Percentiles rank a stretch among this genome's conserved stretches.
Conservation (phyloP, 768 basidiomycete genomes). For the Leucosporidium creatinivorum region DNA sequence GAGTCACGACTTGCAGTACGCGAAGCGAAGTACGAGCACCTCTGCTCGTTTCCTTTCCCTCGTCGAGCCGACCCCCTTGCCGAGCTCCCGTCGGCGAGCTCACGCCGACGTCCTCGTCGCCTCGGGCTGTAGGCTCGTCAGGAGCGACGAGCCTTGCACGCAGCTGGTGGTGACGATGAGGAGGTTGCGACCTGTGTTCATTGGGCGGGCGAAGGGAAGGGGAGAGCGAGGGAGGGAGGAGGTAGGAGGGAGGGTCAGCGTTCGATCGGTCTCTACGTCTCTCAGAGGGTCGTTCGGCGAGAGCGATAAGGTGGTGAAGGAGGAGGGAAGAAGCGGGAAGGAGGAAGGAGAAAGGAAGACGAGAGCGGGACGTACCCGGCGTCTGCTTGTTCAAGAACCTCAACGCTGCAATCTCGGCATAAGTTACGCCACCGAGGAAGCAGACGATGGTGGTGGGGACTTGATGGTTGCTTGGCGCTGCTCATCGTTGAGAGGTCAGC, state of each 20-base stretch:
- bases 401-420: constrained; percentile 90
- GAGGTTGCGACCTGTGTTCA: constrained; percentile 65
- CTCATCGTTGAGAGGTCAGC: not conserved
- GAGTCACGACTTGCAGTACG: no score
- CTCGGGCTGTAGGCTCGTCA: not conserved
- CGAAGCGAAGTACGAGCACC: no score
- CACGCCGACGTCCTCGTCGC: not conserved
- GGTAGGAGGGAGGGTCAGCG: not conserved
- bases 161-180: constrained; percentile 88
- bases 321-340: not conserved
- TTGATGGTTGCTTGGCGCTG: constrained; percentile 47
- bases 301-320: not conserved
- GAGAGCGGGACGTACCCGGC: constrained; percentile 13
- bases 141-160: constrained; percentile 54
- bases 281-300: no score
- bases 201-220: not conserved
- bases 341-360: not conserved
- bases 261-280: no score
- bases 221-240: not conserved
- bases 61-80: no score
- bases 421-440: constrained; percentile 95
- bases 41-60: no score
- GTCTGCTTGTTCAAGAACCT: constrained; percentile 43
- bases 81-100: not conserved
- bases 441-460: constrained; percentile 82